phyloP scores from a whole-genome alignment of 768 basidiomycete species.

The Suillus sp. region DNA sequence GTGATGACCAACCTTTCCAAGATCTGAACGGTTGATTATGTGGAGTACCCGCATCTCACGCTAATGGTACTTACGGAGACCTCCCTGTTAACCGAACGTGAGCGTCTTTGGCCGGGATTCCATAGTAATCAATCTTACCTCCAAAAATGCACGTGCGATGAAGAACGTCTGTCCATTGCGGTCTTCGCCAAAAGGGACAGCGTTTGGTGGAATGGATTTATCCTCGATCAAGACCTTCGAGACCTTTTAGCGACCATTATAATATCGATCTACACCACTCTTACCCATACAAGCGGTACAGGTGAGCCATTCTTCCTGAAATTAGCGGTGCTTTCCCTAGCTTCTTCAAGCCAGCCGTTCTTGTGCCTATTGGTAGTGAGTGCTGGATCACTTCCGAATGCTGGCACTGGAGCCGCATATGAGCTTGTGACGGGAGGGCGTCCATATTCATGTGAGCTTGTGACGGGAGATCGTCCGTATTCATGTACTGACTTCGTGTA shows the following conservation, averaged over 20 bases:
- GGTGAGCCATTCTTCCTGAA: slow-evolving; percentile 25
- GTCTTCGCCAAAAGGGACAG: slow-evolving; percentile 30
- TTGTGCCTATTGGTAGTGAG: background rate
- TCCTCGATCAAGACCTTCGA: slow-evolving; percentile 28
- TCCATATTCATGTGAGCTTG: background rate
- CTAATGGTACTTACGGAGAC: slow-evolving; percentile 9
- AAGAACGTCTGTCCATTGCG: slow-evolving; percentile 28
- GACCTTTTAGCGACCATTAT: background rate
- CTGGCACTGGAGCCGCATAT: background rate
- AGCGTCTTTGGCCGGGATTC: background rate
- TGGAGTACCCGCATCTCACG: background rate
- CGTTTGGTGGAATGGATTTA: slow-evolving; percentile 32
- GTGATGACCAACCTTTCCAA: slow-evolving; percentile 38
- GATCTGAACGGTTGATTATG: slow-evolving; percentile 22
- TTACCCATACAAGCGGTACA: slow-evolving; percentile 31
- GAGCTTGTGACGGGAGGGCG: background rate
- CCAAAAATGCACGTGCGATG: slow-evolving; percentile 27
- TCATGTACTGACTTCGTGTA: background rate
- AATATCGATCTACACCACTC: background rate
- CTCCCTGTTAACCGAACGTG: slow-evolving; percentile 1
- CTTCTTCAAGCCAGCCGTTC: slow-evolving; percentile 2
- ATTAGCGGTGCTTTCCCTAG: slow-evolving; percentile 10
- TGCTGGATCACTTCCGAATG: background rate
- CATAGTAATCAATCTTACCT: background rate
- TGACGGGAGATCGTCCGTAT: background rate